Conservation (phyloP, 2,329 filamentous ascomycete genomes). For the Fusarium oligoseptatum region DNA sequence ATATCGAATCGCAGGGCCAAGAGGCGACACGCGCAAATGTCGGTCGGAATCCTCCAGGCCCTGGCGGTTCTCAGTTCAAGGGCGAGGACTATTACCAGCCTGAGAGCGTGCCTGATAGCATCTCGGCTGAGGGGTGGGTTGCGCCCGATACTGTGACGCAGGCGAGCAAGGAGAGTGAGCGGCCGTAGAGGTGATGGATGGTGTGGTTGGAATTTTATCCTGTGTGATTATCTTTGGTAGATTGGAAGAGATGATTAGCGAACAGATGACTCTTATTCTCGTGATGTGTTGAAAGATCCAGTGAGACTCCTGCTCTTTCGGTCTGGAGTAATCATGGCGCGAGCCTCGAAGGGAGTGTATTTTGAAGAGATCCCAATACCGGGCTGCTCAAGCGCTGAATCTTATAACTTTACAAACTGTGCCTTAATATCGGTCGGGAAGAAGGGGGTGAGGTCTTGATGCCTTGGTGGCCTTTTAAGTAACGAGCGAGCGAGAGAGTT, state of each 20-base stretch:
- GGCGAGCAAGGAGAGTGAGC: constrained; percentile 47
- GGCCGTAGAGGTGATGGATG: background rate
- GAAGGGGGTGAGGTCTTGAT: background rate
- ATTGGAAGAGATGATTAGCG: constrained; percentile 29
- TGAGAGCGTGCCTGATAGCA: constrained; percentile 58
- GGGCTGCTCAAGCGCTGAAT: background rate
- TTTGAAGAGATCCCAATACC: background rate
- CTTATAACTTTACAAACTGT: background rate
- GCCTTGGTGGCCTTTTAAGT: background rate
- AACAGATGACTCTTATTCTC: background rate
- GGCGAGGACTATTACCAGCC: constrained; percentile 57
- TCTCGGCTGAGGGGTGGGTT: constrained; percentile 57
- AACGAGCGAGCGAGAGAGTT: background rate
- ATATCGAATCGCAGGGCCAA: constrained; percentile 53
- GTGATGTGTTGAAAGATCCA: no score
- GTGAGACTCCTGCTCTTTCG: background rate
- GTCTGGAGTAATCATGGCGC: background rate
- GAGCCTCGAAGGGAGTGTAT: background rate
- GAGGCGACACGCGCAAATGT: constrained; percentile 56
- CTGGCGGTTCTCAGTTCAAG: constrained; percentile 56
- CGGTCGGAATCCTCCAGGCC: constrained; percentile 51
- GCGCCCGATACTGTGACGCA: constrained; percentile 58
- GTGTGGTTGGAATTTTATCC: background rate
- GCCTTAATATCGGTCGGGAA: background rate
- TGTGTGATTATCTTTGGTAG: constrained; percentile 29